Evolutionary conservation across 805 yeast genomes (phyloP), one percentile per base, ranked within the genome.

Genomic region (Candida coleopterorum): DNA sequence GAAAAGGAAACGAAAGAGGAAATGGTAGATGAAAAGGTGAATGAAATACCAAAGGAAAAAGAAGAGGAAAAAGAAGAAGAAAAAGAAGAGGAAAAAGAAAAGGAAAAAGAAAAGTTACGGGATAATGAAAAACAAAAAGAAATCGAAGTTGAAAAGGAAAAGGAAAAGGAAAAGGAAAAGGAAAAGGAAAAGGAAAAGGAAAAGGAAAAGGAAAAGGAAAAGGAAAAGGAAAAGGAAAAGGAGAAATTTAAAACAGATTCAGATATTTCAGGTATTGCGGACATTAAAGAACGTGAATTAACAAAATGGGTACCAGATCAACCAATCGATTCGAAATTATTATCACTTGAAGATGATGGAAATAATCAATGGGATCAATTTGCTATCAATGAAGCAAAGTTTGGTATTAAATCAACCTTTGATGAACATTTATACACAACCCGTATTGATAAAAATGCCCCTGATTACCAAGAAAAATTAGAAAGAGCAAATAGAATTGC

Each of bases 331-430:
- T 45, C 44, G 3, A 34, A 30, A 14, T 41, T 62, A 27, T 30
- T 57, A 0, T 56, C 75, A 18, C 75, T 70, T 11, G 56, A 52
- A 16, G 35, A 40, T 22, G 43, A 44, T 16, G 62, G 59, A 11
- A 52, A 55, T 8, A n/a, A n/a, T n/a, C n/a, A n/a, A n/a, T 93
- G 97, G 97, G 96, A 93, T 62, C 98, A 93, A 64, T 93, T 93
- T 61, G 83, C 85, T 37, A 90, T 78, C n/a, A 93, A 93, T 59
- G 83, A 85, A 56, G 74, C 78, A 40, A 82, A 85, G 60, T 93
- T 93, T 58, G 97, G 97, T 25, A 81, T 93, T 33, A 81, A 76
- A 45, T 81, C 96, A 0, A 74, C 86, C 23, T 84, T 74, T 56
- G 90, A 89, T 56, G 97, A 90, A 60, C 79, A 79, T 56, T 65